phyloP scores from a whole-genome alignment of 2,329 filamentous ascomycete species.

The Xylariales sp. region DNA sequence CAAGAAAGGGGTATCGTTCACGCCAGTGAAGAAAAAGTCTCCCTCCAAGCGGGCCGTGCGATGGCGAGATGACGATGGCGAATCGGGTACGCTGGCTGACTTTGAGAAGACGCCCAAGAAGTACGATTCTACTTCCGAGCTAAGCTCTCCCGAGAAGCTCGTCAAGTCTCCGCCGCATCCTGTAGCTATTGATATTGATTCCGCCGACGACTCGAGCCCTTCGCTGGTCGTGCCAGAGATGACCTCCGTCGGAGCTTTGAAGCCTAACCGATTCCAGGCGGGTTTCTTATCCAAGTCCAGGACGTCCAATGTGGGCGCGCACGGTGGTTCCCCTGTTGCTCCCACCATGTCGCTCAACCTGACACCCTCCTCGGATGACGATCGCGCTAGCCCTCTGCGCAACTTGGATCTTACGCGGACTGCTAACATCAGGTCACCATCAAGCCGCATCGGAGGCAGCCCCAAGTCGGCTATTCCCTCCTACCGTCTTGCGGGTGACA shows the following conservation, averaged over 20 bases:
- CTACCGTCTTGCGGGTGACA: no score
- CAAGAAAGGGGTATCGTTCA: slow-evolving; percentile 73
- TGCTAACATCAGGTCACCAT: slow-evolving; percentile 46
- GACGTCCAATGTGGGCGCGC: slow-evolving; percentile 34
- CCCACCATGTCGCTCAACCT: slow-evolving; percentile 54
- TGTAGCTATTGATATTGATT: slow-evolving; percentile 34
- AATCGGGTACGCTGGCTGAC: slow-evolving; percentile 80
- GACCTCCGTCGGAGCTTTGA: slow-evolving; percentile 33
- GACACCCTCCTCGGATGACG: slow-evolving; percentile 54
- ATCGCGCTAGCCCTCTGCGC: slow-evolving; percentile 40
- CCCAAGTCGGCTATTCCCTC: slow-evolving; percentile 17
- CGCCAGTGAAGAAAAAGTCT: slow-evolving; percentile 73
- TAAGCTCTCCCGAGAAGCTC: slow-evolving; percentile 45
- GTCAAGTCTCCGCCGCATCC: slow-evolving; percentile 46
- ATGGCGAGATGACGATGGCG: slow-evolving; percentile 84
- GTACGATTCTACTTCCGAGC: slow-evolving; percentile 52
- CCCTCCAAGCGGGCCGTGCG: slow-evolving; percentile 73
- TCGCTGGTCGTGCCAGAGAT: slow-evolving; percentile 52
- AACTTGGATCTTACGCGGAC: slow-evolving; percentile 44
- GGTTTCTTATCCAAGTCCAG: slow-evolving; percentile 70
- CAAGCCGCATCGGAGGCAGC: slow-evolving; percentile 26
- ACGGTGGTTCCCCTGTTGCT: slow-evolving; percentile 57
- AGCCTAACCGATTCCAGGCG: slow-evolving; percentile 77
- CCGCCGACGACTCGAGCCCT: slow-evolving; percentile 50
- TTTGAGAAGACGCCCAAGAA: slow-evolving; percentile 88